Percentiles rank a stretch among this genome's conserved stretches.
phyloP scores from a whole-genome alignment of 208 protist species.

The Herpetomonas muscarum region DNA sequence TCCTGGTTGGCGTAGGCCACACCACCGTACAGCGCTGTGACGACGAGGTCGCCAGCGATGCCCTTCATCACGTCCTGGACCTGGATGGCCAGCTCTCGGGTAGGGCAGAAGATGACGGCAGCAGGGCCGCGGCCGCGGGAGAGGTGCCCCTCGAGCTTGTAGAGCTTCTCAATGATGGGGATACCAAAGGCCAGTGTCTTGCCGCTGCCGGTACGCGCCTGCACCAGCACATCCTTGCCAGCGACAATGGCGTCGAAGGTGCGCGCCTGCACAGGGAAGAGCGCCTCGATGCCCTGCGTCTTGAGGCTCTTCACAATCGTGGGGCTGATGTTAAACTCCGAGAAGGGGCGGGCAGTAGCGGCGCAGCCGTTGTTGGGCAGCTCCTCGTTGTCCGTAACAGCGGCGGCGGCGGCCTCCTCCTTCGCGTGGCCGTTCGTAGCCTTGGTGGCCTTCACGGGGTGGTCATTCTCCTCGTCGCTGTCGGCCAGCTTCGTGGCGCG shows the following conservation, averaged over 20 bases:
- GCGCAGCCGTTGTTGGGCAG: constrained; percentile 69
- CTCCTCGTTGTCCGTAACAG: constrained; percentile 18
- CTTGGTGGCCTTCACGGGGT: constrained; percentile 33
- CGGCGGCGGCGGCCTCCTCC: constrained; percentile 11
- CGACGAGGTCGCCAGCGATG: constrained; percentile 91
- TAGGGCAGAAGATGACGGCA: constrained; percentile 97
- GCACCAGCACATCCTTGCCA: constrained; percentile 85
- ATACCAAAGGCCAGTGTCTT: constrained; percentile 95
- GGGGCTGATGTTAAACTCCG: constrained; percentile 75
- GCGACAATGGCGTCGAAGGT: constrained; percentile 92
- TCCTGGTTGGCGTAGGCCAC: constrained; percentile 92
- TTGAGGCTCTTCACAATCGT: constrained; percentile 71
- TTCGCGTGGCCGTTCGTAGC: constrained; percentile 13
- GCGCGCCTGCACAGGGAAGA: constrained; percentile 92
- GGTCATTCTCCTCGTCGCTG: constrained; percentile 33
- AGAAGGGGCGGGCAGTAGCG: constrained; percentile 60
- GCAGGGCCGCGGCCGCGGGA: constrained; percentile 73
- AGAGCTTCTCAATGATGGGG: constrained; percentile 84
- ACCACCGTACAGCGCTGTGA: constrained; percentile 92
- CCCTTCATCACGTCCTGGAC: constrained; percentile 93
- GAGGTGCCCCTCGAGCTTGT: constrained; percentile 16
- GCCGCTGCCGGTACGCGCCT: constrained; percentile 92
- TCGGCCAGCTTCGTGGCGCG: constrained; percentile 21
- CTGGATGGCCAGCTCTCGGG: constrained; percentile 98
- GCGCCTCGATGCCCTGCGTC: constrained; percentile 68